Base-by-base conservation (phyloP, 1,284 basidiomycete species). In the Cryptococcus maquisensis region DNA sequence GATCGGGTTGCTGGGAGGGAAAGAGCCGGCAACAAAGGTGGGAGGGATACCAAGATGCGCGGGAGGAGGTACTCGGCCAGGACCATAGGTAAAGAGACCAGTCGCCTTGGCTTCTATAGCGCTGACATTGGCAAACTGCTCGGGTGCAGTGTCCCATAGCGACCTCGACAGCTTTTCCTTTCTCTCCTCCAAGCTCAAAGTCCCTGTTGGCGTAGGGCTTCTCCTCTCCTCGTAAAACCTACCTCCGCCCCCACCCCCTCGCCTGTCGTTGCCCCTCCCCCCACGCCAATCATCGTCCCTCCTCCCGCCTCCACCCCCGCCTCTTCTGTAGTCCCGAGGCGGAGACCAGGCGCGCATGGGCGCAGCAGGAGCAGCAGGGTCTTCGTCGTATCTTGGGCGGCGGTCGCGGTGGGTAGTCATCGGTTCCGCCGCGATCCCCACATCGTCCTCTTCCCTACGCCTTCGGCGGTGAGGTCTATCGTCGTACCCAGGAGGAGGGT, bases 71-170 rank as follows among this genome's bases (percentile, higher is more conserved):
- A 72, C 64, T 45, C 68, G 68, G 12, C 72, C 69, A 16, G 72
- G 70, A 47, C 69, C 71, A 44, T 73, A 72, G 16, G 71, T 70
- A 62, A 73, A 73, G 67, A 73, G 68, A 90, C 91, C 93, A 51
- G 94, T 97, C 76, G 93, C 89, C 76, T 98, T 99, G 23, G 95
- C 95, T 71, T 97, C 91, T 80, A 93, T 83, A 15, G 94, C 92
- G 3, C 86, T 87, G 66, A 97, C 91, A 65, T 90, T 88, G 69
- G 98, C 94, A 64, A 96, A 98, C 20, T 94, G 94, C 13, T 89
- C 88, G 12, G 95, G 90, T 72, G 90, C 86, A 24, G 96, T 87
- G 76, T 98, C 92, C 95, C 96, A 99, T 24, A 90, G 88, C 50
- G 90, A 91, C 9, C 88, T 86, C n/a, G 13, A 15, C 68, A 89